These are phyloP conservation scores for Sutorius australiensis DNA, from an alignment of 768 basidiomycete species.

Conservation along the genomic window DNA sequence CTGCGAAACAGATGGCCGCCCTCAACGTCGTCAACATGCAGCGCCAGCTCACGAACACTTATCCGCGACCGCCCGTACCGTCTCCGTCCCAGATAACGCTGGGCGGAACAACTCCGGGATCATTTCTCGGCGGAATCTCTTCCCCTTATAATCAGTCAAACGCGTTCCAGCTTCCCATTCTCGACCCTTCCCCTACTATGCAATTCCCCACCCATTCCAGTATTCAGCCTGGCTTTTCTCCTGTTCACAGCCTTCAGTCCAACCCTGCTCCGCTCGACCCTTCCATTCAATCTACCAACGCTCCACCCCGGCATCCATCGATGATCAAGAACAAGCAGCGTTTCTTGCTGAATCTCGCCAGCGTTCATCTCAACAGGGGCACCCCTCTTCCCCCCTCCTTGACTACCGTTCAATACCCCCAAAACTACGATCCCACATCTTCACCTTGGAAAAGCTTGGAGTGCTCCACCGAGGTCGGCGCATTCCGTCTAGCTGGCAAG, in stretches of 20 bases:
- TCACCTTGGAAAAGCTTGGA: slow-evolving; percentile 69
- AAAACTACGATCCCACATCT: slow-evolving; percentile 57
- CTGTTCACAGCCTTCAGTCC: slow-evolving; percentile 32
- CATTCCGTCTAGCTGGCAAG: slow-evolving; percentile 65
- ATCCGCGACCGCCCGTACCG: slow-evolving; percentile 43
- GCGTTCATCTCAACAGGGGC: slow-evolving; percentile 51
- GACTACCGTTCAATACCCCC: slow-evolving; percentile 54
- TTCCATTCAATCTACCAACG: slow-evolving; percentile 38
- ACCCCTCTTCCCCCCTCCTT: slow-evolving; percentile 74
- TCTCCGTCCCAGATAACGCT: slow-evolving; percentile 32
- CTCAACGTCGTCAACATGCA: slow-evolving; percentile 55
- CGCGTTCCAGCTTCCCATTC: slow-evolving; percentile 39
- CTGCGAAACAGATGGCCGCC: slow-evolving; percentile 79
- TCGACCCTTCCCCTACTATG: slow-evolving; percentile 38
- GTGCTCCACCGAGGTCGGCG: slow-evolving; percentile 54
- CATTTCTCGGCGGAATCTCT: slow-evolving; percentile 62
- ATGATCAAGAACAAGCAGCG: slow-evolving; percentile 53
- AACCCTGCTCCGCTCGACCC: slow-evolving; percentile 44
- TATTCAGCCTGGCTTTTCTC: slow-evolving; percentile 44
- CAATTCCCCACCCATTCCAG: slow-evolving; percentile 42
- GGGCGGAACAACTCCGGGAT: slow-evolving; percentile 62
- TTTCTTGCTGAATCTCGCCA: slow-evolving; percentile 61
- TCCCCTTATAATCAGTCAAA: slow-evolving; percentile 28
- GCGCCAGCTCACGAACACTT: slow-evolving; percentile 52
- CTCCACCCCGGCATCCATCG: slow-evolving; percentile 36